Percentiles rank a stretch among this genome's conserved stretches.
phyloP scores from a whole-genome alignment of 2,329 filamentous ascomycete species.

The Aspergillus carbonarius region DNA sequence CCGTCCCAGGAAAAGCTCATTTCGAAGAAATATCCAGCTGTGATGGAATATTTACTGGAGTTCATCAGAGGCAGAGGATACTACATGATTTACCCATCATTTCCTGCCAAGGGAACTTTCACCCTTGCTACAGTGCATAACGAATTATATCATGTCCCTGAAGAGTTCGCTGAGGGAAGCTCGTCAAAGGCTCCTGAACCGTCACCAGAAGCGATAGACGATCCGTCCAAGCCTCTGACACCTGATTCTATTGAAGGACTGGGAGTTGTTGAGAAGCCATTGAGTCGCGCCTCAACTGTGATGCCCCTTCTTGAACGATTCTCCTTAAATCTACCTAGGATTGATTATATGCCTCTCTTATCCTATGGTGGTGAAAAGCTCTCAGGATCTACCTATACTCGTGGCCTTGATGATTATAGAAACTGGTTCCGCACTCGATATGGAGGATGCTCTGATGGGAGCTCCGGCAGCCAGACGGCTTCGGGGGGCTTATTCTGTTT shows the following conservation, averaged over 20 bases:
- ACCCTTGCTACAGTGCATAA: slow-evolving; percentile 72
- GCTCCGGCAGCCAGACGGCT: slow-evolving; percentile 31
- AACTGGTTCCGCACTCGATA: slow-evolving; percentile 61
- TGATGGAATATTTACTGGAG: slow-evolving; percentile 75
- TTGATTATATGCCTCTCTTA: slow-evolving; percentile 58
- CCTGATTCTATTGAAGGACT: slow-evolving; percentile 11
- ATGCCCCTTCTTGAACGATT: slow-evolving; percentile 50
- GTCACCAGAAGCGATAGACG: slow-evolving; percentile 12
- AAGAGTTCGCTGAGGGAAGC: slow-evolving; percentile 53
- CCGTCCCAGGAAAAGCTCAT: slow-evolving; percentile 53
- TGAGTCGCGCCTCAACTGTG: slow-evolving; percentile 42
- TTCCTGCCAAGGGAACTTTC: slow-evolving; percentile 45
- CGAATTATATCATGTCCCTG: slow-evolving; percentile 70
- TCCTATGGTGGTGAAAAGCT: slow-evolving; percentile 59
- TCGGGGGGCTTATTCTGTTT: slow-evolving; percentile 68
- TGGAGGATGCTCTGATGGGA: slow-evolving; percentile 61
- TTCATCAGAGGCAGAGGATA: slow-evolving; percentile 76
- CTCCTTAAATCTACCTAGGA: slow-evolving; percentile 50
- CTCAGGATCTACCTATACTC: slow-evolving; percentile 38
- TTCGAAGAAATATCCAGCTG: slow-evolving; percentile 69
- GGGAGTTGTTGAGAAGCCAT: slow-evolving; percentile 21
- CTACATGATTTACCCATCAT: slow-evolving; percentile 73
- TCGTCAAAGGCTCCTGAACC: slow-evolving; percentile 2
- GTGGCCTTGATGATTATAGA: slow-evolving; percentile 54
- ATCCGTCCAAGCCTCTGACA: slow-evolving; percentile 18